Evolutionary conservation across 164 flowering plant genomes (phyloP).

Genomic region (Piper longum): DNA sequence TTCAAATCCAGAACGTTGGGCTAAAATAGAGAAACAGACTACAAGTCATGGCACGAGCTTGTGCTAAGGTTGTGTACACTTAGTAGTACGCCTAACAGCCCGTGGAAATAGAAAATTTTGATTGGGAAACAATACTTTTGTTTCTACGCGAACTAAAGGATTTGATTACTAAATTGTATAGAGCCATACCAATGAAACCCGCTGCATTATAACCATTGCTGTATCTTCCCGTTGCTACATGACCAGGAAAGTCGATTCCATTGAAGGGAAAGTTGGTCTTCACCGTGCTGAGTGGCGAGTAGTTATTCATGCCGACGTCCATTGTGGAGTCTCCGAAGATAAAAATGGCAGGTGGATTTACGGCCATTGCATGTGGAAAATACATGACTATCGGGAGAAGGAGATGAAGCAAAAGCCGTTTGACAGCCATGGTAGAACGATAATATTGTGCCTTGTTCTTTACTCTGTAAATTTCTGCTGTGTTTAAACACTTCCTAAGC

Average conservation of each 20-base stretch:
- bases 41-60: no score
- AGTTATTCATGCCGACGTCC: conserved; percentile 46
- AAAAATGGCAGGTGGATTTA: conserved; percentile 19
- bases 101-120: no score
- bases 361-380: conserved; percentile 2
- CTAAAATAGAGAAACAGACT: conserved; percentile 2
- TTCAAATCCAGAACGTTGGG: conserved; percentile 18
- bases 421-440: neutral
- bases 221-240: conserved; percentile 40
- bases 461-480: neutral
- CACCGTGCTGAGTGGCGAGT: conserved; percentile 7
- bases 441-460: neutral
- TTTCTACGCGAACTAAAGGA: no score
- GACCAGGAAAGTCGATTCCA: conserved; percentile 39
- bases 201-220: conserved; percentile 51
- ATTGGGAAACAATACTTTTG: no score
- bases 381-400: conserved; percentile 6
- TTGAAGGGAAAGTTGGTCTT: conserved; percentile 30
- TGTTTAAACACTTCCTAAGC: neutral
- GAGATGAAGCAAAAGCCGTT: neutral
- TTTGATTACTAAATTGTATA: no score
- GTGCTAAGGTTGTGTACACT: no score
- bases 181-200: conserved; percentile 26
- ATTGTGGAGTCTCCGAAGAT: conserved; percentile 48
- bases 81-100: no score